A percentile compares a stretch with the other conserved stretches of the same genome.
phyloP scores from a whole-genome alignment of 2,329 filamentous ascomycete species.

The Verticillium tricorpus region DNA sequence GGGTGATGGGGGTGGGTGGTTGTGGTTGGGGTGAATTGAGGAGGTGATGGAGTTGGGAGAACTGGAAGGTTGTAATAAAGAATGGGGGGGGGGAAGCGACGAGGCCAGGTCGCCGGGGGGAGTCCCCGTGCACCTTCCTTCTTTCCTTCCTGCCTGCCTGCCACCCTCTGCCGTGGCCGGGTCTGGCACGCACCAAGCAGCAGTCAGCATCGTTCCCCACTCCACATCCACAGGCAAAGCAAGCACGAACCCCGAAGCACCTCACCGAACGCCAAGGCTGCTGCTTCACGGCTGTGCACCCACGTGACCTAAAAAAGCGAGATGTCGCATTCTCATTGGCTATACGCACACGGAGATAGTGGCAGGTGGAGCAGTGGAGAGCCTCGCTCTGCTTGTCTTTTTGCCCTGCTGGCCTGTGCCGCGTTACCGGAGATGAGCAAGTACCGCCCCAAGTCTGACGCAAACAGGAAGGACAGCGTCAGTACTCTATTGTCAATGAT shows the following conservation, averaged over 20 bases:
- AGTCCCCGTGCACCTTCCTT: neutral
- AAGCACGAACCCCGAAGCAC: neutral
- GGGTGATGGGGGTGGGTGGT: slow-evolving; percentile 14
- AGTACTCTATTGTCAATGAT: neutral
- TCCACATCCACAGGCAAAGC: neutral
- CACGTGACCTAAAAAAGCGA: neutral
- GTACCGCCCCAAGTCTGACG: neutral
- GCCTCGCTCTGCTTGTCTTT: neutral
- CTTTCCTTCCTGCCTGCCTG: neutral
- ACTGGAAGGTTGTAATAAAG: slow-evolving; percentile 9
- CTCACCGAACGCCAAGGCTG: neutral
- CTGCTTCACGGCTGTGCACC: neutral
- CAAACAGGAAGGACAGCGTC: neutral
- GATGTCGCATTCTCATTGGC: neutral
- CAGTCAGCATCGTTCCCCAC: neutral
- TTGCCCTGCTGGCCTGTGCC: neutral
- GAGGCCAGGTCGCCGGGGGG: slow-evolving; percentile 9
- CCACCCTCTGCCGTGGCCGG: neutral
- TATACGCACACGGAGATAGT: neutral
- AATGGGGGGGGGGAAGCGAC: slow-evolving; percentile 15
- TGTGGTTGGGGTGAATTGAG: slow-evolving; percentile 7
- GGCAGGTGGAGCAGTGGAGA: neutral
- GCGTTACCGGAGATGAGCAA: neutral
- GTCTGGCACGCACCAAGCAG: neutral
- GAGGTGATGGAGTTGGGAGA: slow-evolving; percentile 10